phyloP scores from a whole-genome alignment of 2,329 filamentous ascomycete genomes.

The Dactylonectria macrodidyma region DNA sequence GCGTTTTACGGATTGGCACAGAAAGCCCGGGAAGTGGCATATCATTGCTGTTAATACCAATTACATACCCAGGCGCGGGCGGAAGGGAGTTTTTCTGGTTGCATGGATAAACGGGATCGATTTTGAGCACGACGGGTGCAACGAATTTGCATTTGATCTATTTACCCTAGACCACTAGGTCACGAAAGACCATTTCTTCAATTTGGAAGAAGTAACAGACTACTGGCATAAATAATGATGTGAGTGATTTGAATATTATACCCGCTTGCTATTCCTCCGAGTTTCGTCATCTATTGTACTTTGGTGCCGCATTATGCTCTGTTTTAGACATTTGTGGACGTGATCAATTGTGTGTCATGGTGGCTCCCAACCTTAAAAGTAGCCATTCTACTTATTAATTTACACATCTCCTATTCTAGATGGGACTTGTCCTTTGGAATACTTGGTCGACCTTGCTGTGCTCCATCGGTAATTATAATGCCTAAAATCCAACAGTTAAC shows the following conservation, averaged over 20 bases:
- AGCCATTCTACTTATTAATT: neutral
- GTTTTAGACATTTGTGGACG: too few relatives aligned
- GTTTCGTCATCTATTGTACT: neutral
- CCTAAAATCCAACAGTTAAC: conserved; percentile 92
- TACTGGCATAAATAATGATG: conserved; percentile 44
- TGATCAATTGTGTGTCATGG: too few relatives aligned
- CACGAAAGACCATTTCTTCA: conserved; percentile 26
- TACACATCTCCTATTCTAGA: conserved; percentile 35
- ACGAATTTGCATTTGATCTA: conserved; percentile 38
- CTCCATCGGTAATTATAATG: conserved; percentile 80
- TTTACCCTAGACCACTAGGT: conserved; percentile 31
- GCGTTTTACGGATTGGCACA: conserved; percentile 41
- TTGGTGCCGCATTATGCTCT: too few relatives aligned
- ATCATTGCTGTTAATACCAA: conserved; percentile 40
- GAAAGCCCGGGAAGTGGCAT: conserved; percentile 23
- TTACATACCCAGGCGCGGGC: conserved; percentile 46
- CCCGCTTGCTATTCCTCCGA: conserved; percentile 29
- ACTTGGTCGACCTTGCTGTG: conserved; percentile 8
- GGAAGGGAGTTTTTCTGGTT: conserved; percentile 46
- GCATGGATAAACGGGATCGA: conserved; percentile 44
- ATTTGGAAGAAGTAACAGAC: conserved; percentile 26
- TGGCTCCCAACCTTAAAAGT: too few relatives aligned
- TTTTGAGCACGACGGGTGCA: conserved; percentile 31
- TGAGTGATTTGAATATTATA: conserved; percentile 33
- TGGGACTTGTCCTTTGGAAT: conserved; percentile 39